Conservation (phyloP, 176 grass and related monocot genomes). For the Ensete ventricosum region DNA sequence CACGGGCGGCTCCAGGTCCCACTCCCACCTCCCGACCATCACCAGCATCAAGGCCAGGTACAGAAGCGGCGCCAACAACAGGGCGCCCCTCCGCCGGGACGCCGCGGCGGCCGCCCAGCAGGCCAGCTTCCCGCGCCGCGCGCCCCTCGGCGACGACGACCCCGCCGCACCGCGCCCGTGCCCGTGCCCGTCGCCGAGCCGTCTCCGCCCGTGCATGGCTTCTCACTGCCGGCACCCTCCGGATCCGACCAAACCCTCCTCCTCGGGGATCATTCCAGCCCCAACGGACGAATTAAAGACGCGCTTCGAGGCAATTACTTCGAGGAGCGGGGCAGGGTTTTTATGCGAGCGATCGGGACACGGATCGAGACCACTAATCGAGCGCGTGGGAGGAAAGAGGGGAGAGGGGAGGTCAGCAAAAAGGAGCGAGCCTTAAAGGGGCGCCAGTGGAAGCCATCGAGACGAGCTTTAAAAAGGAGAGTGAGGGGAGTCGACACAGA, state of each 20-base stretch:
- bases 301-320: background rate
- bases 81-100: constrained; percentile 28
- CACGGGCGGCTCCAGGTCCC: constrained; percentile 7
- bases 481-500: no score
- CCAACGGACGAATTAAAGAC: background rate
- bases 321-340: background rate
- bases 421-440: background rate
- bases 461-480: background rate
- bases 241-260: background rate
- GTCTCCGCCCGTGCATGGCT: constrained; percentile 9
- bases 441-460: background rate
- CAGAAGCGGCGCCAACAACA: constrained; percentile 44
- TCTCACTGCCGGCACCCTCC: background rate
- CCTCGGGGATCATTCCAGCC: background rate
- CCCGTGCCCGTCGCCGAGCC: constrained; percentile 17
- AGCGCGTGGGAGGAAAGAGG: background rate
- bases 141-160: background rate
- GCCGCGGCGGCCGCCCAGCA: background rate
- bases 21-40: constrained; percentile 23
- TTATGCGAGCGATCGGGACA: background rate
- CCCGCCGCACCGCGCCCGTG: background rate
- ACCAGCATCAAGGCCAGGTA: constrained; percentile 40
- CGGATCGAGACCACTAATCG: background rate
- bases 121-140: constrained; percentile 20
- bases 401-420: background rate